Evolutionary conservation across 768 basidiomycete genomes (phyloP), one percentile per base, ranked within the genome.

Genomic region (Mycena epipterygia): DNA sequence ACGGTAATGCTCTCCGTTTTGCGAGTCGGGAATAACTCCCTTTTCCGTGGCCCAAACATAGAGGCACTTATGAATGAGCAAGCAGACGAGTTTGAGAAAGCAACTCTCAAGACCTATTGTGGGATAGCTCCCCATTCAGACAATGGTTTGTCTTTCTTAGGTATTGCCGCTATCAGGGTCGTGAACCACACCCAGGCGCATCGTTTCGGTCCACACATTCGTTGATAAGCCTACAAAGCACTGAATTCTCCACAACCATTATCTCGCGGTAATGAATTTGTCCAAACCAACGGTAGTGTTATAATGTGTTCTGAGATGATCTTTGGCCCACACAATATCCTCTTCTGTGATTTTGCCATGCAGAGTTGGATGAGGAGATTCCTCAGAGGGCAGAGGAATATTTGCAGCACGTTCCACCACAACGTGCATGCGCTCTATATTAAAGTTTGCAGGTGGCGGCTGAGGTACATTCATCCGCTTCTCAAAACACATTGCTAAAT

Each of bases 21-120:
- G 77, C 0, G 74, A 69, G 4, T 55, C 35, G 0, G 77, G 76
- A 6, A 79, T 12, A 0, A 73, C 35, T 21, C 25, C 37, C 2
- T 23, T n/a, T 5, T 32, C 55, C 25, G 74, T 76, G 0, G 56
- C 33, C 35, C 35, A 37, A 6, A 6, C 19, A 41, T 57, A 41
- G 12, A 37, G n/a, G 6, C 33, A n/a, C n/a, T n/a, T n/a, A n/a
- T n/a, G n/a, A n/a, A n/a, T n/a, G n/a, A n/a, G n/a, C n/a, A n/a
- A n/a, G 37, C 56, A 37, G 3, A 57, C 35, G 9, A 57, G 35
- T 25, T 57, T 57, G 8, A 39, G 29, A 23, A 57, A 39, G 25
- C 53, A 55, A 30, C 53, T 55, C 27, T 55, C 53, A 5, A 55
- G n/a, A 3, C 53, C 53, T 8, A 55, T 35, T 16, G 53, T 55